Evolutionary conservation across 805 yeast genomes (phyloP), one percentile per base, ranked within the genome.

Genomic region (Lipomyces mesembrius): DNA sequence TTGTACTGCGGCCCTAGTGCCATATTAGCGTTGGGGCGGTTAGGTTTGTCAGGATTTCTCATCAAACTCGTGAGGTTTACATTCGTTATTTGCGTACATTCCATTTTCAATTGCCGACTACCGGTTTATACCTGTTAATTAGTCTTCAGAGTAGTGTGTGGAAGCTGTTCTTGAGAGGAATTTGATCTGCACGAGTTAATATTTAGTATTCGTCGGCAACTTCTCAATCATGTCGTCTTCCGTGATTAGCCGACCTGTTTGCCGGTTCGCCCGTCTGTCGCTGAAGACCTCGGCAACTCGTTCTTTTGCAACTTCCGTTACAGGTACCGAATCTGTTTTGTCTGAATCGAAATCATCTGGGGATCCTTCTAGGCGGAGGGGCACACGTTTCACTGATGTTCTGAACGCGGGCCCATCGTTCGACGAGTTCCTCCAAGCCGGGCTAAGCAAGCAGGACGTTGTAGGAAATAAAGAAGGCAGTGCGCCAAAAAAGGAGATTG

Each of bases 341-440:
- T 32, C 49, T 43, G 55, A 59, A 8, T 20, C 37, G 20, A 35
- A 22, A 2, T 25, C 12, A 12, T 34, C 20, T 6, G 29, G 22
- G 9, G 22, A 22, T 1, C 22, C 59, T 22, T 12, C 57, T 6
- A 46, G 63, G 37, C 70, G 71, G 12, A 43, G 69, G 32, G 61
- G 63, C 20, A 88, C 94, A 0, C 79, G 80, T 11, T 89, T 92
- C 76, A 81, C 90, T 2, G 93, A 91, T 73, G 80, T 83, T 62
- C 79, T 93, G 64, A 90, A 87, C 73, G 83, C 84, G 66, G 99
- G 99, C 0, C 99, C 99, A 0, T 87, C 94, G 0, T 95, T 95
- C 76, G 97, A 89, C 62, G 99, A 95, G 78, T 95, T 95, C 74
- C 80, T 95, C 27, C 51, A 57, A 11, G 65, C 61, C 37, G 60